Conservation (phyloP, 208 protist genomes). For the Porcisia deanei region DNA sequence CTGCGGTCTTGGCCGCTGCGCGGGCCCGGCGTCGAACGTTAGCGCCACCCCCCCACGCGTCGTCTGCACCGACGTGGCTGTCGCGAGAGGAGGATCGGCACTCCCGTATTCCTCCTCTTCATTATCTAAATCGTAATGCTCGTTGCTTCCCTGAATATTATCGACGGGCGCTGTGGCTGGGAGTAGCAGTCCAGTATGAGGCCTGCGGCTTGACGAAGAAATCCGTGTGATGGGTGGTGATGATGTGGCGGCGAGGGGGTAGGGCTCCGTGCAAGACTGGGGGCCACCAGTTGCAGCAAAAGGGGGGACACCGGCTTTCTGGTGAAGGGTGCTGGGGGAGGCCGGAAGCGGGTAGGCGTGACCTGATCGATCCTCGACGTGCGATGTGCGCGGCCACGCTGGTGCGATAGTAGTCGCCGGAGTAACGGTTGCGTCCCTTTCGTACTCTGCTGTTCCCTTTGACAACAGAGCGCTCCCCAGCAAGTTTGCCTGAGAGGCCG, state of each 20-base stretch:
- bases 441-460: background rate
- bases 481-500: background rate
- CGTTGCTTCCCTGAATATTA: background rate
- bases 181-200: background rate
- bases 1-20: background rate
- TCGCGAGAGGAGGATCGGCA: background rate
- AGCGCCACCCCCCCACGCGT: slow-evolving; percentile 45
- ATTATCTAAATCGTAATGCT: background rate
- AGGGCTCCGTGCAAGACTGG: background rate
- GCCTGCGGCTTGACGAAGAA: background rate
- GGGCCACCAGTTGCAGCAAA: background rate
- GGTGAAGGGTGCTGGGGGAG: background rate
- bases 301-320: background rate
- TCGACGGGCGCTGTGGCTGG: background rate
- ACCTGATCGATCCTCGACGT: background rate
- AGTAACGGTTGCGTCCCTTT: background rate
- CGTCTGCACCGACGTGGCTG: background rate
- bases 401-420: background rate
- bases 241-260: background rate
- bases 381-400: background rate
- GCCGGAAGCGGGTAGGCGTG: background rate
- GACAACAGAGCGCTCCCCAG: background rate
- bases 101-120: background rate
- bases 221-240: background rate
- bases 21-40: slow-evolving; percentile 24